A percentile compares a stretch with the other conserved stretches of the same genome.
These are phyloP conservation scores for Botryobasidium botryosum DNA, from an alignment of 768 basidiomycete genomes.

Conservation along the genomic window DNA sequence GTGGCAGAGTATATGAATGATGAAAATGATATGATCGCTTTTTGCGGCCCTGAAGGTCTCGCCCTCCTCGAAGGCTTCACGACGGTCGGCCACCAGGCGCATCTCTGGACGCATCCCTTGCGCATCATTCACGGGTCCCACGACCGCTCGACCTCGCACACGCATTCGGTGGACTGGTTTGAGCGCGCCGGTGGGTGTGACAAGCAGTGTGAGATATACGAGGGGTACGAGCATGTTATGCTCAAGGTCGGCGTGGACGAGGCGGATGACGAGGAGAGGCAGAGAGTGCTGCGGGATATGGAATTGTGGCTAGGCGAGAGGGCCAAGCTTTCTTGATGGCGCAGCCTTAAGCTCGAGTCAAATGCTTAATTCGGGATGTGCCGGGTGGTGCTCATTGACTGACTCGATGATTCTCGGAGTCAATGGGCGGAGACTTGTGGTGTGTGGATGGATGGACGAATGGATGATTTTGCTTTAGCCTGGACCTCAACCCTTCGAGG, in stretches of 20 bases:
- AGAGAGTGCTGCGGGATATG: conserved; percentile 21
- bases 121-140: conserved; percentile 21
- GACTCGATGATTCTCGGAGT: too few species aligned
- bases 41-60: too few species aligned
- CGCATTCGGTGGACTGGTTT: conserved; percentile 18
- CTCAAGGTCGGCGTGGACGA: conserved; percentile 19
- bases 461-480: too few species aligned
- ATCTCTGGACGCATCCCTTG: conserved; percentile 16
- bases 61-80: conserved; percentile 19
- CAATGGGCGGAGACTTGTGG: too few species aligned
- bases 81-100: conserved; percentile 11
- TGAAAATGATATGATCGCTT: too few species aligned
- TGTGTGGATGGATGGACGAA: too few species aligned
- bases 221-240: conserved; percentile 25
- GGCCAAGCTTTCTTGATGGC: conserved; percentile 1
- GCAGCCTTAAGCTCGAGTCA: too few species aligned
- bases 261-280: conserved; percentile 21
- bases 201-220: conserved; percentile 23
- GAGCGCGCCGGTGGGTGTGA: conserved; percentile 18
- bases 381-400: too few species aligned
- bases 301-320: conserved; percentile 19
- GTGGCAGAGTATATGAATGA: too few species aligned
- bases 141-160: conserved; percentile 21
- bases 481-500: too few species aligned
- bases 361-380: too few species aligned